Evolutionary conservation across 2,329 filamentous ascomycete genomes (phyloP).

Genomic region (Thielaviopsis euricoi): DNA sequence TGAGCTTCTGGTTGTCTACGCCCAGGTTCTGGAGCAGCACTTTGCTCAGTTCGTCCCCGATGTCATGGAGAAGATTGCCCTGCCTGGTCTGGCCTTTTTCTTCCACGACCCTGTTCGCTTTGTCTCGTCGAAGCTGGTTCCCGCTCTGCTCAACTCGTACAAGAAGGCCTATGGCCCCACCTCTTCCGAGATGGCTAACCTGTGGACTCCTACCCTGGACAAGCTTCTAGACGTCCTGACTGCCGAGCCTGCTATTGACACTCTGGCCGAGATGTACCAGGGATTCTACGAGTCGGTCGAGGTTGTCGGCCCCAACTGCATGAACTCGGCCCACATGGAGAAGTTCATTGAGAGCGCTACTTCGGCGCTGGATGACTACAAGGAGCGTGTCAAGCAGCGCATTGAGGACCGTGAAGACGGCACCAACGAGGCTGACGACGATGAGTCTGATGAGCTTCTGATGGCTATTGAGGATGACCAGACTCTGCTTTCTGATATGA

Average conservation of each 20-base stretch:
- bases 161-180: slow-evolving; percentile 76
- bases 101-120: slow-evolving; percentile 97
- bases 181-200: slow-evolving; percentile 60
- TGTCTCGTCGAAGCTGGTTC: slow-evolving; percentile 86
- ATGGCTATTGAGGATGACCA: slow-evolving; percentile 96
- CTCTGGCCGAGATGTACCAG: slow-evolving; percentile 96
- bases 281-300: slow-evolving; percentile 98
- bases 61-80: slow-evolving; percentile 90
- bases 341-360: slow-evolving; percentile 76
- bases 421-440: slow-evolving; percentile 75
- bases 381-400: slow-evolving; percentile 66
- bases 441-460: slow-evolving; percentile 70
- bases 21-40: slow-evolving; percentile 79
- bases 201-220: slow-evolving; percentile 75
- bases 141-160: slow-evolving; percentile 81
- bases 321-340: slow-evolving; percentile 63
- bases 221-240: slow-evolving; percentile 88
- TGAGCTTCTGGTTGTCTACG: slow-evolving; percentile 91
- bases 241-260: slow-evolving; percentile 89
- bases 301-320: slow-evolving; percentile 72
- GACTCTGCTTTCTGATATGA: slow-evolving; percentile 94
- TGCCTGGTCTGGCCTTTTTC: slow-evolving; percentile 91
- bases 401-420: slow-evolving; percentile 60
- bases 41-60: slow-evolving; percentile 86
- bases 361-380: slow-evolving; percentile 83